phyloP scores from a whole-genome alignment of 768 basidiomycete genomes.

The Russula sp. region DNA sequence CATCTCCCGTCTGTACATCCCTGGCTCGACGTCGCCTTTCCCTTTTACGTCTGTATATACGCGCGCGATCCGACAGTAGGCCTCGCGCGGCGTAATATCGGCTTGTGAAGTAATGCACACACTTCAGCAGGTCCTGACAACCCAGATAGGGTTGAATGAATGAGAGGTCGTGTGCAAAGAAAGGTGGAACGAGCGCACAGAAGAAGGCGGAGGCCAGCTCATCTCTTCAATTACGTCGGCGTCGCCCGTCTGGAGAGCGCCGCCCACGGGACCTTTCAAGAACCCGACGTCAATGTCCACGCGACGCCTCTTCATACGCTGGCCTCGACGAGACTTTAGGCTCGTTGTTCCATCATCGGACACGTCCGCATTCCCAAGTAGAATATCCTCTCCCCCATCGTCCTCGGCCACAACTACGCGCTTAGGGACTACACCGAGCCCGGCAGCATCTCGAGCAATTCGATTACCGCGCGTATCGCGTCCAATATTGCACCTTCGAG shows the following conservation, averaged over 20 bases:
- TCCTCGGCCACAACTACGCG: slow-evolving; percentile 25
- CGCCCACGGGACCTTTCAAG: not conserved
- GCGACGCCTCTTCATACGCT: slow-evolving; percentile 7
- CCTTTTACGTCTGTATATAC: slow-evolving; percentile 38
- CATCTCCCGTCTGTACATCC: slow-evolving; percentile 10
- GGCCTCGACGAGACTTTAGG: slow-evolving; percentile 7
- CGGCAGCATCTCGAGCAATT: slow-evolving; percentile 63
- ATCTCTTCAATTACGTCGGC: not conserved
- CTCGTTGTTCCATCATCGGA: slow-evolving; percentile 20
- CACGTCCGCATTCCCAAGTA: slow-evolving; percentile 26
- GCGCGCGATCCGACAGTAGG: slow-evolving; percentile 48
- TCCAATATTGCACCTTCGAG: slow-evolving; percentile 34
- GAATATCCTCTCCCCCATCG: slow-evolving; percentile 23
- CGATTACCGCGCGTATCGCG: slow-evolving; percentile 53
- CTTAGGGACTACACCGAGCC: slow-evolving; percentile 38
- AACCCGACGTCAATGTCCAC: slow-evolving; percentile 18
- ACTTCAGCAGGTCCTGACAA: slow-evolving; percentile 44
- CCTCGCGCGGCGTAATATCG: slow-evolving; percentile 58
- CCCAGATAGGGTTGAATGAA: slow-evolving; percentile 13
- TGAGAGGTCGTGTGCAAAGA: slow-evolving; percentile 1
- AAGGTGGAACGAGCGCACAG: slow-evolving; percentile 37
- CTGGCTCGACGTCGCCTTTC: slow-evolving; percentile 33
- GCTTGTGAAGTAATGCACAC: slow-evolving; percentile 46
- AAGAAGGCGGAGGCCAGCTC: slow-evolving; percentile 38
- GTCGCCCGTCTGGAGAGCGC: not conserved